These are phyloP conservation scores for Silene coronaria DNA, from an alignment of 179 eudicot genomes.

Conservation along the genomic window DNA sequence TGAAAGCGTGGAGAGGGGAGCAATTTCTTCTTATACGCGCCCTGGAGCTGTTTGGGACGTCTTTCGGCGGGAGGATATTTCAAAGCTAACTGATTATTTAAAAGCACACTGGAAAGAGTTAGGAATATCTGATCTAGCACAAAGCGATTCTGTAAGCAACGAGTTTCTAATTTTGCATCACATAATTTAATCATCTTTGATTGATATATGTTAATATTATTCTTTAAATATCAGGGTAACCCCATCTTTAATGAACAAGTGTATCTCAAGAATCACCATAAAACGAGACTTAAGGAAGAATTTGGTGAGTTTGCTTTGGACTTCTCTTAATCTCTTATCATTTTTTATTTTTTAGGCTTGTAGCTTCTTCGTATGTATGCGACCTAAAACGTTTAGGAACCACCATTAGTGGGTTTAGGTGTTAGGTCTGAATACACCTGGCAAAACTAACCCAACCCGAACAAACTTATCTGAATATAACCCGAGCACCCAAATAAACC, in stretches of 20 bases:
- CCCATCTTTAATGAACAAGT: slow-evolving; percentile 55
- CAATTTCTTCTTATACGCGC: slow-evolving; percentile 21
- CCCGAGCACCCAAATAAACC: not conserved
- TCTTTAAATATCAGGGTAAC: slow-evolving; percentile 43
- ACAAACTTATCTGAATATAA: not conserved
- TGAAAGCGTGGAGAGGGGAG: slow-evolving; percentile 30
- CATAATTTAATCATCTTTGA: slow-evolving; percentile 1
- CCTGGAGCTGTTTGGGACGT: slow-evolving; percentile 90
- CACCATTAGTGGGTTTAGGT: too few relatives aligned
- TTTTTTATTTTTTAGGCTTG: not conserved
- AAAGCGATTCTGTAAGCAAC: slow-evolving; percentile 39
- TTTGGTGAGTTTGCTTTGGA: slow-evolving; percentile 47
- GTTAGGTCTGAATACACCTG: not conserved
- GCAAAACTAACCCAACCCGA: not conserved
- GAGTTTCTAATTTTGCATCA: not conserved
- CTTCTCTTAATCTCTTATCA: slow-evolving; percentile 3
- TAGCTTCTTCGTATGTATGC: slow-evolving; percentile 7
- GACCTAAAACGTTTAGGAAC: not conserved
- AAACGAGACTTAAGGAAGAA: slow-evolving; percentile 68
- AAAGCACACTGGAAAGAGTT: slow-evolving; percentile 49
- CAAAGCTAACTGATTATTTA: slow-evolving; percentile 62
- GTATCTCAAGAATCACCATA: slow-evolving; percentile 58
- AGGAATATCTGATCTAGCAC: slow-evolving; percentile 29
- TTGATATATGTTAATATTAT: slow-evolving; percentile 19
- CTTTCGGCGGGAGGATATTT: slow-evolving; percentile 75